A percentile compares a stretch with the other conserved stretches of the same genome.
phyloP scores from a whole-genome alignment of 257 asterid species.

The Echites panduratus region DNA sequence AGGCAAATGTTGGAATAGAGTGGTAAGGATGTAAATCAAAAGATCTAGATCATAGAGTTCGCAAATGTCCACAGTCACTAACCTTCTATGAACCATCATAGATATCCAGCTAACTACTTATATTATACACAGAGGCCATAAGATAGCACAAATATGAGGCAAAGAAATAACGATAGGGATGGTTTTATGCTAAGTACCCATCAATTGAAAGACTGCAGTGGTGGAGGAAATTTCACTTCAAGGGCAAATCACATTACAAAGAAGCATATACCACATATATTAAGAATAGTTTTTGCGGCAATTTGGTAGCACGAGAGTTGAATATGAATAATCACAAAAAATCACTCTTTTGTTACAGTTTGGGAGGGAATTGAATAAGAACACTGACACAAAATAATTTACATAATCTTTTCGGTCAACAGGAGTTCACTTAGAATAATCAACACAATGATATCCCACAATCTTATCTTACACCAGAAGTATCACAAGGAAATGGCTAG shows the following conservation, averaged over 20 bases:
- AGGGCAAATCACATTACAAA: background rate
- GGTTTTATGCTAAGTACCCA: no score
- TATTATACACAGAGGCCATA: background rate
- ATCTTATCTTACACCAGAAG: background rate
- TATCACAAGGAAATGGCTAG: background rate
- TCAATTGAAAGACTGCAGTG: no score
- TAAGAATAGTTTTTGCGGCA: background rate
- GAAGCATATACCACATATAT: background rate
- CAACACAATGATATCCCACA: no score
- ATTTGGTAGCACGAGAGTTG: background rate
- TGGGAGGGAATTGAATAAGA: background rate
- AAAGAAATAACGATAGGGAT: no score
- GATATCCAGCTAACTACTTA: background rate
- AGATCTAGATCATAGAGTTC: background rate
- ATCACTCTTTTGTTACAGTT: no score
- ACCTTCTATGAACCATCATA: background rate
- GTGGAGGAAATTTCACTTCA: background rate
- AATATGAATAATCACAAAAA: background rate
- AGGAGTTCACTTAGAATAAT: background rate
- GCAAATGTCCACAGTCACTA: background rate
- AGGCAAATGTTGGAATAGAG: background rate
- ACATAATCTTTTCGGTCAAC: no score
- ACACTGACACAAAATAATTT: background rate
- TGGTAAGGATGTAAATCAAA: background rate
- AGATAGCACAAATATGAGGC: background rate